Percentiles rank a stretch among this genome's conserved stretches.
Conservation (phyloP, 208 protist species). For the Trypanosoma lewisi region DNA sequence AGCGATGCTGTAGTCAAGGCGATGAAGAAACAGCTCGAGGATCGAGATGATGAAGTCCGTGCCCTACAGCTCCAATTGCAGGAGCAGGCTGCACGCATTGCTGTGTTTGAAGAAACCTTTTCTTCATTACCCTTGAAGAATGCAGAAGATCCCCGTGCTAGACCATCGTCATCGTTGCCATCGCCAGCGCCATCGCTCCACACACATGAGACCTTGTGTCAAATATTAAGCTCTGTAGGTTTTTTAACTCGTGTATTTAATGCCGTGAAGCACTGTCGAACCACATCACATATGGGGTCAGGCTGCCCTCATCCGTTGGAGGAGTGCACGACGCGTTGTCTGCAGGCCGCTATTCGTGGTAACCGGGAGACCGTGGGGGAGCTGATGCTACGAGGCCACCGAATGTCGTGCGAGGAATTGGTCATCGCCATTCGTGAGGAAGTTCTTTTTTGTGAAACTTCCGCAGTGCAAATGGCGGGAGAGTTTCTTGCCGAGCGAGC, state of each 20-base stretch:
- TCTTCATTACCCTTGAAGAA: slow-evolving; percentile 8
- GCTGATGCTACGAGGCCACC: slow-evolving; percentile 23
- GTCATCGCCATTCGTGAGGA: slow-evolving; percentile 54
- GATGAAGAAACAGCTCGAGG: slow-evolving; percentile 22
- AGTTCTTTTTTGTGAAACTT: slow-evolving; percentile 60
- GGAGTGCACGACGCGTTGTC: slow-evolving; percentile 46
- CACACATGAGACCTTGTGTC: slow-evolving; percentile 36
- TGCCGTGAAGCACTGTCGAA: slow-evolving; percentile 57
- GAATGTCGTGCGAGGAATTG: slow-evolving; percentile 26
- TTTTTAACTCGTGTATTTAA: slow-evolving; percentile 79
- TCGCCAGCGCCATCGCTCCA: slow-evolving; percentile 13
- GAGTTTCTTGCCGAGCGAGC: slow-evolving; percentile 9
- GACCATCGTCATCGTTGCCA: background rate
- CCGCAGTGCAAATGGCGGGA: slow-evolving; percentile 28
- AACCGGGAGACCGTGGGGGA: slow-evolving; percentile 33
- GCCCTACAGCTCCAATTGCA: slow-evolving; percentile 32
- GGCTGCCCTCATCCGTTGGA: slow-evolving; percentile 33
- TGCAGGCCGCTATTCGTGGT: slow-evolving; percentile 48
- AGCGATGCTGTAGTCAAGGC: background rate
- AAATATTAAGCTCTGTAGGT: slow-evolving; percentile 42
- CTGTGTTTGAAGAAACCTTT: slow-evolving; percentile 49
- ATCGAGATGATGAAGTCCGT: slow-evolving; percentile 28
- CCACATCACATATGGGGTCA: slow-evolving; percentile 4
- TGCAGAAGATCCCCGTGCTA: slow-evolving; percentile 1
- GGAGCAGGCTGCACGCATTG: slow-evolving; percentile 45